These are phyloP conservation scores for Saturnispora saitoi DNA, from an alignment of 805 yeast species.

Conservation along the genomic window DNA sequence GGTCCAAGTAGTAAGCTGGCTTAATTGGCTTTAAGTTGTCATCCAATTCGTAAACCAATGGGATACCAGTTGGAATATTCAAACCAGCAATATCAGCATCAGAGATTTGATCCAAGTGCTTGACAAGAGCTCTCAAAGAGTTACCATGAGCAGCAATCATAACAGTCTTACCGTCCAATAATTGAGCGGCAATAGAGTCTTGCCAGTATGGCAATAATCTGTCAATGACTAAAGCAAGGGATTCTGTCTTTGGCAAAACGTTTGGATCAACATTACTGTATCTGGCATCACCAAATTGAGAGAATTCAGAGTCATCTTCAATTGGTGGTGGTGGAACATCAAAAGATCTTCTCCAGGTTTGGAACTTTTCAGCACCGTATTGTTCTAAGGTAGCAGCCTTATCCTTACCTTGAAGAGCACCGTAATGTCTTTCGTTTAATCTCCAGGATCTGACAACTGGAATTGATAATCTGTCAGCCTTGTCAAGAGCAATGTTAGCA, in stretches of 20 bases:
- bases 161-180: conserved; percentile 82
- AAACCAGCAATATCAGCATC: conserved; percentile 88
- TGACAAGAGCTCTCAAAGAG: conserved; percentile 93
- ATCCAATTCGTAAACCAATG: conserved; percentile 93
- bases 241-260: conserved; percentile 89
- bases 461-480: conserved; percentile 82
- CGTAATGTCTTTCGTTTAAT: conserved; percentile 98
- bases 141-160: conserved; percentile 96
- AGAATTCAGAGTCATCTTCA: conserved; percentile 66
- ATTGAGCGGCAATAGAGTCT: conserved; percentile 78
- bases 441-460: conserved; percentile 96
- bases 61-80: conserved; percentile 98
- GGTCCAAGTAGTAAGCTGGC: conserved; percentile 94
- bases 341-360: conserved; percentile 94
- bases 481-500: conserved; percentile 85
- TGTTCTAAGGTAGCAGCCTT: conserved; percentile 85
- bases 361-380: conserved; percentile 90
- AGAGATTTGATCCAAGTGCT: conserved; percentile 89
- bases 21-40: conserved; percentile 78
- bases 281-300: conserved; percentile 81
- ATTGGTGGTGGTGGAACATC: conserved; percentile 94
- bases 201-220: conserved; percentile 97
- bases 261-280: conserved; percentile 77
- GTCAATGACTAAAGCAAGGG: conserved; percentile 89
- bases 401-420: conserved; percentile 97